Evolutionary conservation across 768 basidiomycete genomes (phyloP).

Genomic region (Tricholoma sp.): DNA sequence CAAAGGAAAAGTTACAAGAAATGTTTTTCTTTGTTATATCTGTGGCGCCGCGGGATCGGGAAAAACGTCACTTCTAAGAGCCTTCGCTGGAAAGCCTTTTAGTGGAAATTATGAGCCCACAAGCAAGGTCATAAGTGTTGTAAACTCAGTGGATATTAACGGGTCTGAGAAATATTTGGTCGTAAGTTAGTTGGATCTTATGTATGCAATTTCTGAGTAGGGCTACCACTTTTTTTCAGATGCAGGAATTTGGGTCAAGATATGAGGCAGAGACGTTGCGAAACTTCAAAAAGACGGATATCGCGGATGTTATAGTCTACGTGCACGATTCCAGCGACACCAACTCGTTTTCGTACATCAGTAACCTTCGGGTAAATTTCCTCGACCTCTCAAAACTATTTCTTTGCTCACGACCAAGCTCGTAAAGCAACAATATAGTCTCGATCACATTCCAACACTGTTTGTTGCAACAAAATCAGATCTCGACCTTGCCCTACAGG

Average conservation of each 20-base stretch:
- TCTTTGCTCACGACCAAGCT: slow-evolving; percentile 14
- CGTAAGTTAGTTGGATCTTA: slow-evolving; percentile 44
- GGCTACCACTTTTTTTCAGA: slow-evolving; percentile 34
- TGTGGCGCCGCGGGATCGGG: slow-evolving; percentile 95
- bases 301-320: slow-evolving; percentile 92
- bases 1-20: slow-evolving; percentile 83
- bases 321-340: slow-evolving; percentile 98
- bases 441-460: slow-evolving; percentile 91
- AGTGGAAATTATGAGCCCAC: slow-evolving; percentile 79
- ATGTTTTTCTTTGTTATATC: slow-evolving; percentile 91
- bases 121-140: slow-evolving; percentile 84
- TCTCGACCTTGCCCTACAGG: slow-evolving; percentile 93
- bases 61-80: slow-evolving; percentile 81
- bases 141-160: slow-evolving; percentile 91
- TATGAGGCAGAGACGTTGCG: slow-evolving; percentile 90
- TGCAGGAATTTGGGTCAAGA: slow-evolving; percentile 96
- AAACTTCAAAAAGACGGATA: slow-evolving; percentile 85
- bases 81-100: slow-evolving; percentile 83
- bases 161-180: slow-evolving; percentile 96
- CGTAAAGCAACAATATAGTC: slow-evolving; percentile 88
- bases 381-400: not conserved
- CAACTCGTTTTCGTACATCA: slow-evolving; percentile 98
- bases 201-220: not conserved
- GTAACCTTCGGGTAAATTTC: slow-evolving; percentile 74
- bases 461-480: slow-evolving; percentile 99